Conservation (phyloP, 2,329 filamentous ascomycete species). For the Nigrograna mackinnonii region DNA sequence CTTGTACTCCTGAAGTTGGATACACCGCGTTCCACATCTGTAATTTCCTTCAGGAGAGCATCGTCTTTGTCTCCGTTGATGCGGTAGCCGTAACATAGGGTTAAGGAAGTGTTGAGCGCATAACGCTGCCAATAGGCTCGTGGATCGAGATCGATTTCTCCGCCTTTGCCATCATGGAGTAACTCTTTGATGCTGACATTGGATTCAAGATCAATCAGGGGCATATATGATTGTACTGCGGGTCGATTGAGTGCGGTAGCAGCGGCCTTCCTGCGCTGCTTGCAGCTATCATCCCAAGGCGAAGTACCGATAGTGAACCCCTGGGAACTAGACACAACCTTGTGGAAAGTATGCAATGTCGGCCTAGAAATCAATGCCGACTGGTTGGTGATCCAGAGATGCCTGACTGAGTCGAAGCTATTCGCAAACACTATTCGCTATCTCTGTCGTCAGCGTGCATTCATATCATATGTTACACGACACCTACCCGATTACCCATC, state of each 20-base stretch:
- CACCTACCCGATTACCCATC: slow-evolving; percentile 66
- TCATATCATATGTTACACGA: background rate
- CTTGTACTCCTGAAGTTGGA: slow-evolving; percentile 77
- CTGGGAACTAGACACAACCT: slow-evolving; percentile 74
- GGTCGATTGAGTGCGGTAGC: slow-evolving; percentile 78
- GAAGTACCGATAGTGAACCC: slow-evolving; percentile 84
- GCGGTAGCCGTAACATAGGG: slow-evolving; percentile 77
- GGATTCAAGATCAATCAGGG: slow-evolving; percentile 78
- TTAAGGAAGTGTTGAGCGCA: slow-evolving; percentile 76
- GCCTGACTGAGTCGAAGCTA: slow-evolving; percentile 72
- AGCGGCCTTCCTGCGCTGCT: slow-evolving; percentile 74
- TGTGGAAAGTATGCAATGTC: slow-evolving; percentile 80
- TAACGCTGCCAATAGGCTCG: slow-evolving; percentile 75
- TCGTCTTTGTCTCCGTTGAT: slow-evolving; percentile 73
- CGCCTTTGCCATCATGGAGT: slow-evolving; percentile 64
- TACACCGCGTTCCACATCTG: slow-evolving; percentile 73
- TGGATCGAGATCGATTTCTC: slow-evolving; percentile 68
- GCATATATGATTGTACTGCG: slow-evolving; percentile 77
- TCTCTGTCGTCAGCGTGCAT: slow-evolving; percentile 12
- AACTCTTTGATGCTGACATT: slow-evolving; percentile 74
- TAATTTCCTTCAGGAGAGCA: slow-evolving; percentile 71
- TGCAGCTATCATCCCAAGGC: slow-evolving; percentile 82
- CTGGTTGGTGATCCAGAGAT: slow-evolving; percentile 79
- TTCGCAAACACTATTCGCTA: slow-evolving; percentile 78
- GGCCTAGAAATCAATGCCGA: slow-evolving; percentile 78